phyloP scores from a whole-genome alignment of 2,329 filamentous ascomycete species.

The Xylaria sp. region DNA sequence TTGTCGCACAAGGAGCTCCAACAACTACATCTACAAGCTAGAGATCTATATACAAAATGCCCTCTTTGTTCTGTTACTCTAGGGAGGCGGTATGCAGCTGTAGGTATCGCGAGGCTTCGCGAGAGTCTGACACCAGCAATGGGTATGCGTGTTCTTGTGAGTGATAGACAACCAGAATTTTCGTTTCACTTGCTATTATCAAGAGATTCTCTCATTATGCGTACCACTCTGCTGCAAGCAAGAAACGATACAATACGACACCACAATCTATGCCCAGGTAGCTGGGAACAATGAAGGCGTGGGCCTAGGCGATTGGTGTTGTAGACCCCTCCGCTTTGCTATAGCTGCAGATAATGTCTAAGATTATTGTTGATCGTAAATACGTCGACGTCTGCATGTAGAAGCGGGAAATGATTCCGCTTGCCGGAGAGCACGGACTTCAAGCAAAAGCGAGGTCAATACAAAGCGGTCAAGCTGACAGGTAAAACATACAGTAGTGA shows the following conservation, averaged over 20 bases:
- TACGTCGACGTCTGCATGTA: background rate
- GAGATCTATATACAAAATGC: too few relatives aligned
- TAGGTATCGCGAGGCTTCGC: too few relatives aligned
- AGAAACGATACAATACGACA: background rate
- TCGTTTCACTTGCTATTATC: background rate
- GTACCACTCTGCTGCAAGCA: slow-evolving; percentile 4
- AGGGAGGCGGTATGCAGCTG: too few relatives aligned
- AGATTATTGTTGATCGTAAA: background rate
- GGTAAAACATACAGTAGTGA: background rate
- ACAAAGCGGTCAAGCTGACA: slow-evolving; percentile 9
- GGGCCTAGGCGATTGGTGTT: background rate
- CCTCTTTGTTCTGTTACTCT: too few relatives aligned
- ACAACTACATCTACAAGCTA: too few relatives aligned
- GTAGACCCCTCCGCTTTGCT: background rate
- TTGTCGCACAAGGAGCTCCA: too few relatives aligned
- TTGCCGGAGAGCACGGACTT: slow-evolving; percentile 7
- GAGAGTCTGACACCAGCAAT: too few relatives aligned
- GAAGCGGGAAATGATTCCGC: background rate
- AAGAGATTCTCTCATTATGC: background rate
- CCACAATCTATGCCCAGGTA: slow-evolving; percentile 2
- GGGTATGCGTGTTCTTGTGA: background rate
- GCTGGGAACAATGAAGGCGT: background rate
- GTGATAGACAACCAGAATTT: background rate
- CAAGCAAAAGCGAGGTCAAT: background rate
- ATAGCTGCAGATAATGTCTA: background rate